Conservation (phyloP, 768 basidiomycete species). For the Leucocoprinus leucothites region DNA sequence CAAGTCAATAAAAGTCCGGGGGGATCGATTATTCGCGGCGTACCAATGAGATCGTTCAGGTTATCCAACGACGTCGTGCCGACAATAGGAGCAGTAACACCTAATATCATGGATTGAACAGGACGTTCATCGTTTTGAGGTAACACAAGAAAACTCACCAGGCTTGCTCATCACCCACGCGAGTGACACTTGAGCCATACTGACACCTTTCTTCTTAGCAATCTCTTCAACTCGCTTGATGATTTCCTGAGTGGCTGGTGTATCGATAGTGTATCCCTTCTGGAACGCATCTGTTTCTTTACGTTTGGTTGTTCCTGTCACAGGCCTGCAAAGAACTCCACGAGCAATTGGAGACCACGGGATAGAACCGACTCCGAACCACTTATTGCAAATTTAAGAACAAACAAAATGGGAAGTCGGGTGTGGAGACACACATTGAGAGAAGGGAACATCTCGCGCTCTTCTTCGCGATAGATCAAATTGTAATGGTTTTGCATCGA, state of each 20-base stretch:
- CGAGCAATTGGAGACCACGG: conserved; percentile 60
- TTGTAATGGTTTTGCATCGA: conserved; percentile 69
- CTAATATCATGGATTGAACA: conserved; percentile 13
- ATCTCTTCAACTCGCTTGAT: conserved; percentile 48
- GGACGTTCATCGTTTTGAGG: no score
- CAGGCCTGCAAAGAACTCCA: conserved; percentile 49
- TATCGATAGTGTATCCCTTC: conserved; percentile 18
- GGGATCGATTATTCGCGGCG: background rate
- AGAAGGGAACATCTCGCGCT: conserved; percentile 58
- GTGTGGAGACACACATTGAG: conserved; percentile 35
- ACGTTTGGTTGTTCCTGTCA: conserved; percentile 36
- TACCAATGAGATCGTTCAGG: conserved; percentile 49
- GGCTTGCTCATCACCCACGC: conserved; percentile 49
- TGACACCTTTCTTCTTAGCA: conserved; percentile 45
- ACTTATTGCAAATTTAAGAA: conserved; percentile 21
- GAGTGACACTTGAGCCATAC: conserved; percentile 54
- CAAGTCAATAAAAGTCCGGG: background rate
- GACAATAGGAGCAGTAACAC: conserved; percentile 55
- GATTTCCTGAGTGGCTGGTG: conserved; percentile 30
- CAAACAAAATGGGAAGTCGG: no score
- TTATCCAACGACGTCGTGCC: conserved; percentile 49
- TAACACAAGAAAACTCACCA: conserved; percentile 18
- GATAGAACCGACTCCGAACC: conserved; percentile 52
- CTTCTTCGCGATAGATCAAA: conserved; percentile 62
- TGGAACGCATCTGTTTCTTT: conserved; percentile 29